A percentile compares a stretch with the other conserved stretches of the same genome.
These are phyloP conservation scores for Gnaphalium uliginosum DNA, from an alignment of 129 eudicot genomes.

Conservation along the genomic window DNA sequence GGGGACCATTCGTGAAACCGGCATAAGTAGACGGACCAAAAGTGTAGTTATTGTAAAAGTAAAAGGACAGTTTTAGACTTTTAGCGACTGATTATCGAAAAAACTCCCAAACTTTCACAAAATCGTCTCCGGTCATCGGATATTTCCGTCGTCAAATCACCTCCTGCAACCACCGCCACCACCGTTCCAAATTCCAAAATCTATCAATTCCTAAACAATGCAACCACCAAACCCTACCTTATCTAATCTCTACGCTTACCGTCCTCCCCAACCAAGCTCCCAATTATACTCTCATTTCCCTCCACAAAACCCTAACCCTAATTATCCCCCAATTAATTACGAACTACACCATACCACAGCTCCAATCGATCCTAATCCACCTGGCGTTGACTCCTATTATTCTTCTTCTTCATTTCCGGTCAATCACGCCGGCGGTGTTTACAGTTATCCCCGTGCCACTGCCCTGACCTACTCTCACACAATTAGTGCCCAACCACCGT, in stretches of 20 bases:
- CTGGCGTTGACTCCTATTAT: slow-evolving; percentile 28
- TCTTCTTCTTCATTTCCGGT: slow-evolving; percentile 19
- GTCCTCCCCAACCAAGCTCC: background rate
- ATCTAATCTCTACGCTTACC: background rate
- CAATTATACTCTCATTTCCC: background rate
- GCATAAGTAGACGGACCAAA: too few species aligned
- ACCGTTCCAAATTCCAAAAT: background rate
- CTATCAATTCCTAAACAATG: background rate
- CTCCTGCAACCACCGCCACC: background rate
- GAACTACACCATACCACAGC: background rate
- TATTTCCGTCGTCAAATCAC: background rate
- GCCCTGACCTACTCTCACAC: slow-evolving; percentile 35
- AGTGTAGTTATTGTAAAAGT: too few species aligned
- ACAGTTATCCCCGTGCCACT: slow-evolving; percentile 32
- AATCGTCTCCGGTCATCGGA: too few species aligned
- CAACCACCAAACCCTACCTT: background rate
- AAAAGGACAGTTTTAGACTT: too few species aligned
- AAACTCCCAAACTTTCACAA: too few species aligned
- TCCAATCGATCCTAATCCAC: background rate
- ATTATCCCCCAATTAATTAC: background rate
- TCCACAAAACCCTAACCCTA: background rate
- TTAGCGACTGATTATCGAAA: too few species aligned
- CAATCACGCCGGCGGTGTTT: slow-evolving; percentile 18
- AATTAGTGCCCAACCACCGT: slow-evolving; percentile 25
- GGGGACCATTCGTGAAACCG: too few species aligned